Conservation (phyloP, 1,139 yeast species). For the Pichia sp. region DNA sequence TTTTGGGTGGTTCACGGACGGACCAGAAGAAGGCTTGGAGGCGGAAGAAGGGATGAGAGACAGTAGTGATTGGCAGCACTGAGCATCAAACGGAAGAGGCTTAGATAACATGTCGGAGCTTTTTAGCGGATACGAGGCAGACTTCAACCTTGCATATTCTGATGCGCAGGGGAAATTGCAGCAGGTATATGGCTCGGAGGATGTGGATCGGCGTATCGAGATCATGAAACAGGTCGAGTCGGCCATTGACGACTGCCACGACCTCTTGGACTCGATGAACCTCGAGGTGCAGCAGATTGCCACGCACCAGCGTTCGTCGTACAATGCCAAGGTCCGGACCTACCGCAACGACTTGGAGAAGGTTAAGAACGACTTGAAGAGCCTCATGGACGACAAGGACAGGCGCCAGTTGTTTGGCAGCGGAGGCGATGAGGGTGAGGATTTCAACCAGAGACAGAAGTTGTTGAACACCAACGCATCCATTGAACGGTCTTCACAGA, state of each 20-base stretch:
- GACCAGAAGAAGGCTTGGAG: too few species aligned
- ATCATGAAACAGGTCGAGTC: slow-evolving; percentile 59
- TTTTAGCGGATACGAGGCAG: slow-evolving; percentile 67
- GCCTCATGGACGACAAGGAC: slow-evolving; percentile 57
- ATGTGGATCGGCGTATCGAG: slow-evolving; percentile 50
- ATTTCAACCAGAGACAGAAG: slow-evolving; percentile 75
- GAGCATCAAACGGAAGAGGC: too few species aligned
- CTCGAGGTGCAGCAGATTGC: slow-evolving; percentile 80
- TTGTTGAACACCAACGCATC: slow-evolving; percentile 75
- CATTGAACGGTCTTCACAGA: slow-evolving; percentile 75
- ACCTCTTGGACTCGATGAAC: slow-evolving; percentile 73
- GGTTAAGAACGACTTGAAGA: slow-evolving; percentile 48
- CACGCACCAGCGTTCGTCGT: slow-evolving; percentile 60
- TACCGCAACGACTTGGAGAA: slow-evolving; percentile 60
- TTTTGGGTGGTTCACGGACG: background rate
- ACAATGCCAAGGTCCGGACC: slow-evolving; percentile 67
- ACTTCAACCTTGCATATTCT: slow-evolving; percentile 64
- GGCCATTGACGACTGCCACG: slow-evolving; percentile 73
- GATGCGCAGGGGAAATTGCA: slow-evolving; percentile 67
- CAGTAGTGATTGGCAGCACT: too few species aligned
- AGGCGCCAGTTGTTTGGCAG: slow-evolving; percentile 68
- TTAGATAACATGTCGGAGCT: slow-evolving; percentile 47
- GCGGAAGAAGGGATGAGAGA: too few species aligned
- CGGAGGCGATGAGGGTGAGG: slow-evolving; percentile 42
- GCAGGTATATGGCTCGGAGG: slow-evolving; percentile 47